Percentiles rank a stretch among this genome's conserved stretches.
Conservation (phyloP, 495 filamentous ascomycete genomes). For the Astrothelium subdiscretum region DNA sequence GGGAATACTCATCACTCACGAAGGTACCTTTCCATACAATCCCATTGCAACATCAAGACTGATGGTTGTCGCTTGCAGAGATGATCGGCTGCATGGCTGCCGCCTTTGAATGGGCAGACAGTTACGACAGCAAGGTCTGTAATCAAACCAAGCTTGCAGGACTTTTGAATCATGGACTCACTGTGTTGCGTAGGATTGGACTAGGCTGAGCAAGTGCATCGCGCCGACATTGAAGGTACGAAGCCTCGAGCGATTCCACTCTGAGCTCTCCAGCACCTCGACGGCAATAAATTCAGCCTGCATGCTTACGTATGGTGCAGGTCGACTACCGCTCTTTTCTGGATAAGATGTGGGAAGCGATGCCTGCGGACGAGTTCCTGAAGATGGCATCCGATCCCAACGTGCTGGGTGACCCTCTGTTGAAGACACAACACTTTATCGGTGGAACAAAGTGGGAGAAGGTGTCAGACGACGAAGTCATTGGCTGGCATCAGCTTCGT, state of each 20-base stretch:
- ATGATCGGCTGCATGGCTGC: slow-evolving; percentile 34
- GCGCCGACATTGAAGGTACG: slow-evolving; percentile 40
- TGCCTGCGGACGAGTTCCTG: slow-evolving; percentile 62
- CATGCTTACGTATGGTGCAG: slow-evolving; percentile 25
- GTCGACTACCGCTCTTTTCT: slow-evolving; percentile 70
- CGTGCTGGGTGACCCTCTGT: slow-evolving; percentile 58
- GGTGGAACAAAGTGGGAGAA: slow-evolving; percentile 63
- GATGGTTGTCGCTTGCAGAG: slow-evolving; percentile 11
- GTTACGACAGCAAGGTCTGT: slow-evolving; percentile 57
- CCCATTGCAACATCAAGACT: not conserved
- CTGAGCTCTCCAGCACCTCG: too few relatives aligned
- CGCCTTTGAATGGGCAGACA: slow-evolving; percentile 67
- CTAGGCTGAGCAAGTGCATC: slow-evolving; percentile 55
- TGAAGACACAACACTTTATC: slow-evolving; percentile 70
- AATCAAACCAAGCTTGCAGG: not conserved
- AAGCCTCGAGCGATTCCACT: not conserved
- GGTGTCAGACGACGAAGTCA: slow-evolving; percentile 52
- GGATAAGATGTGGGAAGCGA: slow-evolving; percentile 57
- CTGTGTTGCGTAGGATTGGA: slow-evolving; percentile 43
- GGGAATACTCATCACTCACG: not conserved
- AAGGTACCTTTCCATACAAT: not conserved
- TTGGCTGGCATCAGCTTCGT: slow-evolving; percentile 66
- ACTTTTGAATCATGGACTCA: not conserved
- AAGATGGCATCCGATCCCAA: slow-evolving; percentile 55
- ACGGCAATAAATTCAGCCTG: too few relatives aligned